Evolutionary conservation across 75 land plant genomes (phyloP).

Genomic region (Isoetes taiwanensis): DNA sequence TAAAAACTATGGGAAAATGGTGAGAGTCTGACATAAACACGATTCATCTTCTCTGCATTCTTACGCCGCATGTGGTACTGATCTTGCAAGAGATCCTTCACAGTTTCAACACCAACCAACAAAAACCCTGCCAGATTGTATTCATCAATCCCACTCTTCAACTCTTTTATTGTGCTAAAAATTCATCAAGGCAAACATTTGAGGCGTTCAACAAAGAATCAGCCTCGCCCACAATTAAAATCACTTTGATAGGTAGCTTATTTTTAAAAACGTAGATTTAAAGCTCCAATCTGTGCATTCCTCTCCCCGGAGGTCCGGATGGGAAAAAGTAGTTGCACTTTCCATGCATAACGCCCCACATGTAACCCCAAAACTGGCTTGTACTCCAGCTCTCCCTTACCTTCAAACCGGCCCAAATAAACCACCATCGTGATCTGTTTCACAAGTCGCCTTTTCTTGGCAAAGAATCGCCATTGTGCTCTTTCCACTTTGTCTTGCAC

Average conservation of each 20-base stretch:
- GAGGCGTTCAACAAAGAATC: not conserved
- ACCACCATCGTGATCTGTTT: not conserved
- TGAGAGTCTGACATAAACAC: not conserved
- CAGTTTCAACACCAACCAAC: constrained; percentile 8
- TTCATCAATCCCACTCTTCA: not conserved
- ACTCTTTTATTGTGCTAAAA: constrained; percentile 1
- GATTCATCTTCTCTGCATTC: not conserved
- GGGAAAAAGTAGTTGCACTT: not conserved
- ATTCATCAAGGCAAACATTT: not conserved
- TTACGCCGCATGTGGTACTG: constrained; percentile 2
- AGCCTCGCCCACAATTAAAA: not conserved
- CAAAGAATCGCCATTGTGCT: no score
- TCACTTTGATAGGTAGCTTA: constrained; percentile 1
- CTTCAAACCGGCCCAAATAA: not conserved
- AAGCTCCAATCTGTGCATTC: constrained; percentile 9
- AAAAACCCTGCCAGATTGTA: not conserved
- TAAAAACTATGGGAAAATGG: constrained; percentile 1
- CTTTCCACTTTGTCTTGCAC: no score
- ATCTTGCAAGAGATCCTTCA: constrained; percentile 3
- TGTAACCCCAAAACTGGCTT: constrained; percentile 4
- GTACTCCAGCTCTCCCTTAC: not conserved
- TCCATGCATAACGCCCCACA: not conserved
- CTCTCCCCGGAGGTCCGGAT: not conserved
- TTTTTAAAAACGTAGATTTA: not conserved
- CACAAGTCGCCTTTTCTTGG: no score